Evolutionary conservation across 2,329 filamentous ascomycete genomes (phyloP).

Genomic region (Hypoxylon sp.): DNA sequence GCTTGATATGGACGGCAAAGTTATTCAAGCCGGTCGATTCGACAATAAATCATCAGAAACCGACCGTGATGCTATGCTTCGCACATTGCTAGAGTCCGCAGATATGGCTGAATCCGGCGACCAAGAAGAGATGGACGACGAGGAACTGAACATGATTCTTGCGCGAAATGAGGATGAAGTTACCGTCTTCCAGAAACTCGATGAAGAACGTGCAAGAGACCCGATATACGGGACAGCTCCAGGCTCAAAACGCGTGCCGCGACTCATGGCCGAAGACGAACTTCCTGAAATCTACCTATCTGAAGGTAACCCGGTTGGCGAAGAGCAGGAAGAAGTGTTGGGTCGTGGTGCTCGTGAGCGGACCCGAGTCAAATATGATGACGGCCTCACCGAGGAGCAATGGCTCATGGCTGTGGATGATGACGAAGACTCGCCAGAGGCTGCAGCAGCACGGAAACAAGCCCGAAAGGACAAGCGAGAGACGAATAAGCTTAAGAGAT

Average conservation of each 20-base stretch:
- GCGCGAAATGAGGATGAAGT: slow-evolving; percentile 89
- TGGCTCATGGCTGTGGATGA: slow-evolving; percentile 99
- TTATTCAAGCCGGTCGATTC: slow-evolving; percentile 99
- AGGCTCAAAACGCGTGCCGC: slow-evolving; percentile 75
- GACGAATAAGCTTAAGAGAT: slow-evolving; percentile 78
- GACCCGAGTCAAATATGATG: slow-evolving; percentile 94
- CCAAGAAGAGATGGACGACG: slow-evolving; percentile 98
- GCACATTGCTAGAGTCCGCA: slow-evolving; percentile 90
- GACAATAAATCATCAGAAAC: slow-evolving; percentile 99
- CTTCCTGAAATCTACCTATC: slow-evolving; percentile 94
- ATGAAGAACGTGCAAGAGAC: slow-evolving; percentile 78
- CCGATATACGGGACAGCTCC: slow-evolving; percentile 78
- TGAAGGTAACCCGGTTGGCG: slow-evolving; percentile 84
- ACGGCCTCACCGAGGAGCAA: slow-evolving; percentile 97
- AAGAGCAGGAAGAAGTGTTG: slow-evolving; percentile 82
- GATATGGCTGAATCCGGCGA: slow-evolving; percentile 78
- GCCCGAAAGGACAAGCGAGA: slow-evolving; percentile 86
- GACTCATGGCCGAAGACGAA: slow-evolving; percentile 89
- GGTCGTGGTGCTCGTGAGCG: slow-evolving; percentile 96
- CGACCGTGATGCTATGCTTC: slow-evolving; percentile 95
- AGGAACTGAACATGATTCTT: slow-evolving; percentile 95
- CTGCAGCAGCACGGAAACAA: slow-evolving; percentile 90
- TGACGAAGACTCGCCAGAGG: slow-evolving; percentile 94
- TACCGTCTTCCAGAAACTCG: slow-evolving; percentile 82
- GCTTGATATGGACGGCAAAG: slow-evolving; percentile 99